These are phyloP conservation scores for Flammula alnicola DNA, from an alignment of 1,284 basidiomycete genomes.

Conservation along the genomic window DNA sequence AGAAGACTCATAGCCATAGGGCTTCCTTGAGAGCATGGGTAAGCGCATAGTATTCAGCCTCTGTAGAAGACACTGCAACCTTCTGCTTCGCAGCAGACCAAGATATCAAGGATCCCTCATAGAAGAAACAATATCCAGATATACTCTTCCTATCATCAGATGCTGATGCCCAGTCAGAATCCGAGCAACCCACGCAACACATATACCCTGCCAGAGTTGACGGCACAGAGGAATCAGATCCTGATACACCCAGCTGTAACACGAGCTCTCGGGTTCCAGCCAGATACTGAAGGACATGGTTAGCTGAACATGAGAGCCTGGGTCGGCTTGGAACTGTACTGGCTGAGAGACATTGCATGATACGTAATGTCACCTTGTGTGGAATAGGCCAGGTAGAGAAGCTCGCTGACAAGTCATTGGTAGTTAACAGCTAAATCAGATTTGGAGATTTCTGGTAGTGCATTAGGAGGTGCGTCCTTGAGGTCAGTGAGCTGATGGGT, in stretches of 20 bases:
- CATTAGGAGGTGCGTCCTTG: constrained; percentile 1
- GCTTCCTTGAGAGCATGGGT: constrained; percentile 30
- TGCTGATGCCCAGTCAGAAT: constrained; percentile 32
- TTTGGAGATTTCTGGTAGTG: constrained; percentile 17
- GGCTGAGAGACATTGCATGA: constrained; percentile 31
- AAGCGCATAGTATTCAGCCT: constrained; percentile 32
- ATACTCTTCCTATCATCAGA: constrained; percentile 26
- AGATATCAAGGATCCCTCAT: constrained; percentile 25
- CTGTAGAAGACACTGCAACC: constrained; percentile 30
- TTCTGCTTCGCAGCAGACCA: constrained; percentile 33
- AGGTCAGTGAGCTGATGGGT: background rate
- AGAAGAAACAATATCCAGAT: constrained; percentile 25
- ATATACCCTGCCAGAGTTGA: background rate
- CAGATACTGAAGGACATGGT: constrained; percentile 36
- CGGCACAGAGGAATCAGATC: background rate
- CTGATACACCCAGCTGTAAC: constrained; percentile 18
- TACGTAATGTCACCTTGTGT: constrained; percentile 35
- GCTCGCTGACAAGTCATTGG: constrained; percentile 15
- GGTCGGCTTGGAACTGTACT: constrained; percentile 23
- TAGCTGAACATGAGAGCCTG: constrained; percentile 27
- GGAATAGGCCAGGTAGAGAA: constrained; percentile 13
- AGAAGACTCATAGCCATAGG: constrained; percentile 31
- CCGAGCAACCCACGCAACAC: constrained; percentile 13
- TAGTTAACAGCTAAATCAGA: constrained; percentile 11
- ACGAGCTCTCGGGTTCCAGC: constrained; percentile 27